Conservation (phyloP, 352 stramenopile genomes). For the Pythium guiyangense region DNA sequence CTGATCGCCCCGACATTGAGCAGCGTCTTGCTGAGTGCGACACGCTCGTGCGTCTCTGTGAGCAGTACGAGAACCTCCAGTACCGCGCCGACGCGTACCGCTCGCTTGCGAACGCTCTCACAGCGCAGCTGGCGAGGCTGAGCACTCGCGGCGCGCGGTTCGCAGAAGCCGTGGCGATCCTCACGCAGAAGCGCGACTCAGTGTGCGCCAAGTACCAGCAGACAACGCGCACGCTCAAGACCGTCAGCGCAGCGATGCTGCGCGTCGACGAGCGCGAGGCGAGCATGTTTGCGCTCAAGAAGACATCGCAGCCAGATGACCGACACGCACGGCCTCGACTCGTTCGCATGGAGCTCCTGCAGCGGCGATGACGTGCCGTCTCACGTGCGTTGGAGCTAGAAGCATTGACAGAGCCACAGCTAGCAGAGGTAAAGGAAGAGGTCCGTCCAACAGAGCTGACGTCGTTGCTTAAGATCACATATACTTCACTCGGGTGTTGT, state of each 20-base stretch:
- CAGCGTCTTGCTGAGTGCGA: slow-evolving; percentile 45
- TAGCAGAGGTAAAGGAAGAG: too few species aligned
- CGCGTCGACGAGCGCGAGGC: not conserved
- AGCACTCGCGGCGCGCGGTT: slow-evolving; percentile 32
- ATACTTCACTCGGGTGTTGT: too few species aligned
- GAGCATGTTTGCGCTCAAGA: too few species aligned
- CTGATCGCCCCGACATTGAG: slow-evolving; percentile 22
- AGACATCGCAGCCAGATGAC: too few species aligned
- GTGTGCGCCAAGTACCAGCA: slow-evolving; percentile 32
- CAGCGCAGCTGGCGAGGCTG: slow-evolving; percentile 34
- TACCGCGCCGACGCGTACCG: slow-evolving; percentile 41
- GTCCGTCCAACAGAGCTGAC: too few species aligned
- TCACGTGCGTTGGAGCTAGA: too few species aligned
- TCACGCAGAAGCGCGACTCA: slow-evolving; percentile 38
- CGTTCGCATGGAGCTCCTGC: too few species aligned
- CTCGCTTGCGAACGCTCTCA: slow-evolving; percentile 51
- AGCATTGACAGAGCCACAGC: too few species aligned
- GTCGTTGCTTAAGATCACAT: too few species aligned
- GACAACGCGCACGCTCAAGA: slow-evolving; percentile 23
- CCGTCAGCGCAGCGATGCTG: slow-evolving; percentile 15
- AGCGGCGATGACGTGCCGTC: too few species aligned
- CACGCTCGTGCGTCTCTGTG: slow-evolving; percentile 34
- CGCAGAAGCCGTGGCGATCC: slow-evolving; percentile 37
- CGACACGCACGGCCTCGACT: too few species aligned
- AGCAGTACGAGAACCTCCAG: slow-evolving; percentile 29